Conservation (phyloP, 371 early-diverging fungal genomes). For the Apophysomyces trapeziformis region DNA sequence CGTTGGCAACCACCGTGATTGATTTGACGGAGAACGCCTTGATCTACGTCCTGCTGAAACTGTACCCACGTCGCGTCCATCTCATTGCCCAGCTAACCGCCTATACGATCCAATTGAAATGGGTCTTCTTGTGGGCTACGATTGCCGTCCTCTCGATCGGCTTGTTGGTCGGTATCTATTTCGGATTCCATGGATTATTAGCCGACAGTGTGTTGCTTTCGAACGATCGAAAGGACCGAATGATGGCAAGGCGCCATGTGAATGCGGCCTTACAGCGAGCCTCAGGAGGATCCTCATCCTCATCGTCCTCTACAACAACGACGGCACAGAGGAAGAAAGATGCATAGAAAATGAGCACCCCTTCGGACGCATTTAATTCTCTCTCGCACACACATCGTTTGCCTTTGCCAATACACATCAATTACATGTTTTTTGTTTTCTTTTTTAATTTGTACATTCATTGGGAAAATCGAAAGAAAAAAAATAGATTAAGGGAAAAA, state of each 20-base stretch:
- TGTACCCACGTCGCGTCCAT: constrained; percentile 39
- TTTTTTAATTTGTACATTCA: too few species aligned
- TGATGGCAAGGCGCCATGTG: constrained; percentile 32
- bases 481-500: too few species aligned
- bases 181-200: constrained; percentile 45
- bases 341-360: background rate
- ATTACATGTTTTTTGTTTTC: background rate
- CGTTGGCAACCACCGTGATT: constrained; percentile 28
- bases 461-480: too few species aligned
- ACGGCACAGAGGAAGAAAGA: constrained; percentile 22
- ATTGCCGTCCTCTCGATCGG: constrained; percentile 30
- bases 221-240: constrained; percentile 34
- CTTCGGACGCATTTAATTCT: too few species aligned
- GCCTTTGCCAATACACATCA: background rate
- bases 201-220: constrained; percentile 48
- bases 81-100: constrained; percentile 23
- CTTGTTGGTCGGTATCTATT: constrained; percentile 44
- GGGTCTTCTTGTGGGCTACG: constrained; percentile 37
- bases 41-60: constrained; percentile 29
- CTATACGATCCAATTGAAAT: constrained; percentile 40
- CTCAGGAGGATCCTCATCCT: background rate
- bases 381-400: too few species aligned
- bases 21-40: constrained; percentile 42
- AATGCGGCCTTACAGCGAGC: constrained; percentile 29
- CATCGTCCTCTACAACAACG: constrained; percentile 9